Conservation (phyloP, 2,329 filamentous ascomycete species). For the Aspergillus amoenus region DNA sequence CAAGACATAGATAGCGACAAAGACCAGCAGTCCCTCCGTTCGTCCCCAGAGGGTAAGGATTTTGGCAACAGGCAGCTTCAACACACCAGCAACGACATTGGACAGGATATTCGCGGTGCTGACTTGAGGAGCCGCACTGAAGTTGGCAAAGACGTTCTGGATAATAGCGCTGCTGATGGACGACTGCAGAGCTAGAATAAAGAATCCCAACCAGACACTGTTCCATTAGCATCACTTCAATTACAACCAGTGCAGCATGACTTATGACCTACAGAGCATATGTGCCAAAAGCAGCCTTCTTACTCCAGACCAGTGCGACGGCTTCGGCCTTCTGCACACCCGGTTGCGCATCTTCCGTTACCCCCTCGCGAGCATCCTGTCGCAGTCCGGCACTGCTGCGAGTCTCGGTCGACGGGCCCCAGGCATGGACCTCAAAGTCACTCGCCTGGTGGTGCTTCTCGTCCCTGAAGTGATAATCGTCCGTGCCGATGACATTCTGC, state of each 20-base stretch:
- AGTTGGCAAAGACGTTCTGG: conserved; percentile 54
- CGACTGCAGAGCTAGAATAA: conserved; percentile 46
- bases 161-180: conserved; percentile 44
- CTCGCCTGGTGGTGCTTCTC: too few relatives aligned
- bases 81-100: conserved; percentile 56
- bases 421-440: too few relatives aligned
- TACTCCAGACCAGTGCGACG: conserved; percentile 47
- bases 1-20: conserved; percentile 47
- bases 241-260: too few relatives aligned
- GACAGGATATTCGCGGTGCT: conserved; percentile 56
- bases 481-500: too few relatives aligned
- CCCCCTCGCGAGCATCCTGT: too few relatives aligned
- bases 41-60: conserved; percentile 64
- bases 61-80: conserved; percentile 63
- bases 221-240: conserved; percentile 28
- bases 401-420: too few relatives aligned
- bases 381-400: too few relatives aligned
- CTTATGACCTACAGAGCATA: conserved; percentile 31
- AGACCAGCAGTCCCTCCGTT: conserved; percentile 57
- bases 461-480: too few relatives aligned
- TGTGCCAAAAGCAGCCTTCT: conserved; percentile 30
- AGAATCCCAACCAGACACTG: conserved; percentile 44
- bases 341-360: neutral
- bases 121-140: conserved; percentile 50
- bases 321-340: conserved; percentile 49